Base-by-base conservation (phyloP, 2,329 filamentous ascomycete genomes). In the Aspergillus novoparasiticus region DNA sequence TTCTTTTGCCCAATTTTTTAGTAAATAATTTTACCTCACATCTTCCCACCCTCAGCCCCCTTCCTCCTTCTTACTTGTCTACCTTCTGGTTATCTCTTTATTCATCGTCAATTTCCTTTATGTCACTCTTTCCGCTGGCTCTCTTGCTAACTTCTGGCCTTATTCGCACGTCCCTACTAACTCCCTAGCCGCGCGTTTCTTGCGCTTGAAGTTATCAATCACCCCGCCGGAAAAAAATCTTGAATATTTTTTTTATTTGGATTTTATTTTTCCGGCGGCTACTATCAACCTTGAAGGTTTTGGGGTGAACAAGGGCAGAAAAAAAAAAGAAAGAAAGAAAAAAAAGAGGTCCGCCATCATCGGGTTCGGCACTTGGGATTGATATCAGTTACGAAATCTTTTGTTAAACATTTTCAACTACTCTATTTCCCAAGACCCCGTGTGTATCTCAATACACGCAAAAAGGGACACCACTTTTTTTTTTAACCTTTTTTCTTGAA, bases 11-110 rank as follows among this genome's bases (percentile, higher is more conserved):
- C 46, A 16, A 30, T 51, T 51, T 51, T 51, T 79, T 79, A 78
- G 73, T 74, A 73, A 79, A 79, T 77, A 68, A 70, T 71, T 77
- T 79, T 78, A 79, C 76, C 74, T 76, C 76, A 75, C 71, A 70
- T 67, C 72, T 74, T 74, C 65, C 64, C 65, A 58, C 59, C 60
- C 51, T 58, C 59, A 57, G 60, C 60, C 60, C 59, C 59, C 62
- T 61, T 61, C 64, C 65, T 68, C 60, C 67, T 64, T 62, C 62
- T 67, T 66, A 64, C 69, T 60, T 63, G 62, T 36, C 60, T 62
- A 55, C 60, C 63, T 66, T 57, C 67, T 68, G 66, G 69, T 69
- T 73, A 74, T 74, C 72, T 72, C 66, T 63, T 64, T 66, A 72
- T 70, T 69, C 70, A 71, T 72, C 66, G 58, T 66, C 72, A 68